phyloP scores from a whole-genome alignment of 176 grass and related monocot genomes.

The Carex parvula region DNA sequence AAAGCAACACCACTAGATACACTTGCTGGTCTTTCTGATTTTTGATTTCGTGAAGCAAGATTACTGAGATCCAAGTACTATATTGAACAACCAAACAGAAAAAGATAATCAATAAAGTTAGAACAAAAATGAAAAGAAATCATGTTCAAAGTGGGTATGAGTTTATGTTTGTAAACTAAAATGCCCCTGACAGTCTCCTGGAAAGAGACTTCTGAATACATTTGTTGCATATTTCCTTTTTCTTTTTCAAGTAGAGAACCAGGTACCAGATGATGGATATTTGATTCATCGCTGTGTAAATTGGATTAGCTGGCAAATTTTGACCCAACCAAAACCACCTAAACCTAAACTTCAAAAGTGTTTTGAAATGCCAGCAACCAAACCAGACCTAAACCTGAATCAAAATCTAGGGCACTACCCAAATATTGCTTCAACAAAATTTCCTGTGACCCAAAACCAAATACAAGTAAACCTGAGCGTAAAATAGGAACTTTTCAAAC shows the following conservation, averaged over 20 bases:
- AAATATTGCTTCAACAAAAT: constrained; percentile 1
- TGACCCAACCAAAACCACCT: not conserved
- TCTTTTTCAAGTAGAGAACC: not conserved
- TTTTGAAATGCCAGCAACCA: not conserved
- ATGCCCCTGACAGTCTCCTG: not conserved
- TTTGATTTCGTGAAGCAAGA: constrained; percentile 70
- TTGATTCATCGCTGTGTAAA: too few species aligned
- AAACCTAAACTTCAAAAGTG: not conserved
- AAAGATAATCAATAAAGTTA: not conserved
- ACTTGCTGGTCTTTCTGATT: constrained; percentile 42
- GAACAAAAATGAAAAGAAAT: constrained; percentile 23
- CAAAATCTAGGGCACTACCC: not conserved
- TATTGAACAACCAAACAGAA: constrained; percentile 40
- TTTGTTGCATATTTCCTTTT: not conserved
- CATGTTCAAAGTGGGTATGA: not conserved
- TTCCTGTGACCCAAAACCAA: not conserved
- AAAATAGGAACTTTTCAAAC: not conserved
- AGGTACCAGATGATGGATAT: not conserved
- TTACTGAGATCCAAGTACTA: constrained; percentile 84
- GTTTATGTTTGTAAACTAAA: not conserved
- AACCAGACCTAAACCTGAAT: not conserved
- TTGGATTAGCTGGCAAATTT: too few species aligned
- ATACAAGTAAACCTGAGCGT: not conserved
- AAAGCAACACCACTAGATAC: constrained; percentile 56
- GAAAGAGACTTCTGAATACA: not conserved